A percentile compares a stretch with the other conserved stretches of the same genome.
These are phyloP conservation scores for Colletotrichum melonis DNA, from an alignment of 2,329 filamentous ascomycete genomes.

Conservation along the genomic window DNA sequence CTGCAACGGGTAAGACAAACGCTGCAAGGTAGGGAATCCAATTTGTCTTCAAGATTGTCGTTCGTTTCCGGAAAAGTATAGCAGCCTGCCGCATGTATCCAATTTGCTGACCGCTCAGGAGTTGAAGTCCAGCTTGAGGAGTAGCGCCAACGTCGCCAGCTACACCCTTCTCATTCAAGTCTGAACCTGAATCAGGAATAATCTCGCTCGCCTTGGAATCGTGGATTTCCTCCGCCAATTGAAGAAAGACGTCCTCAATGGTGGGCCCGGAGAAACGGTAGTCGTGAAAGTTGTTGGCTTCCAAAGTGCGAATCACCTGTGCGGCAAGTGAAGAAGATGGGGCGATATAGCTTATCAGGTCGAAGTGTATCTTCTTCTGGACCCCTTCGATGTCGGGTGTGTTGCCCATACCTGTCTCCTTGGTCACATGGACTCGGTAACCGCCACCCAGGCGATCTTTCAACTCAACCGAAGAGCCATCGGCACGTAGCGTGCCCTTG, in stretches of 20 bases:
- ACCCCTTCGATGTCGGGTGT: slow-evolving; percentile 66
- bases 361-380: slow-evolving; percentile 70
- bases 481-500: slow-evolving; percentile 82
- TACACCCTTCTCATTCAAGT: slow-evolving; percentile 43
- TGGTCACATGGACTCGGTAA: slow-evolving; percentile 82
- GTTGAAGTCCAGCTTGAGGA: slow-evolving; percentile 55
- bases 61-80: slow-evolving; percentile 82
- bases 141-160: slow-evolving; percentile 15
- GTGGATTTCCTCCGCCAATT: slow-evolving; percentile 84
- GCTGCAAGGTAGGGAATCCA: slow-evolving; percentile 81
- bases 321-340: slow-evolving; percentile 77
- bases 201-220: slow-evolving; percentile 38
- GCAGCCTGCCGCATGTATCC: slow-evolving; percentile 76
- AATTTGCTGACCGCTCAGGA: slow-evolving; percentile 77
- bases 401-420: slow-evolving; percentile 60
- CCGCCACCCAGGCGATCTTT: slow-evolving; percentile 86
- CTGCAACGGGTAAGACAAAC: slow-evolving; percentile 81
- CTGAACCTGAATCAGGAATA: not conserved
- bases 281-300: slow-evolving; percentile 74
- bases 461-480: slow-evolving; percentile 86
- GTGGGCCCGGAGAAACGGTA: slow-evolving; percentile 91
- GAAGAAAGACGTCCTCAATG: slow-evolving; percentile 92
- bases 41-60: slow-evolving; percentile 82
- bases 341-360: slow-evolving; percentile 79
- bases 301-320: slow-evolving; percentile 75